A percentile compares a stretch with the other conserved stretches of the same genome.
Conservation (phyloP, 1,284 basidiomycete species). For the Leccinum insolens region DNA sequence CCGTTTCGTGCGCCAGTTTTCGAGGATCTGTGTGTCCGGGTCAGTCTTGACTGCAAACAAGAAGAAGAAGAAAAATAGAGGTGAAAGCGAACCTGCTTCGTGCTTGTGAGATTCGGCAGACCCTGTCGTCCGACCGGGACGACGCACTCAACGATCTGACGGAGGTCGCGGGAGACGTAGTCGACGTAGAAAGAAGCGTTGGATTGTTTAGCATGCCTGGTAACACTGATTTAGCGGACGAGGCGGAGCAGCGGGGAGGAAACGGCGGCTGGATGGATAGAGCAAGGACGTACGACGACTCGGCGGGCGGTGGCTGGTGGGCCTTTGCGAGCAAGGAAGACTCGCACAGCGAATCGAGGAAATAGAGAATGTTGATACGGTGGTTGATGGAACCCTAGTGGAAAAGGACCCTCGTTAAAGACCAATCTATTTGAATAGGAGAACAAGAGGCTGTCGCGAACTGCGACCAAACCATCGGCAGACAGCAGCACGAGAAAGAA, state of each 20-base stretch:
- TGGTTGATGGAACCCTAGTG: slow-evolving; percentile 85
- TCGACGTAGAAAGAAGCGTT: slow-evolving; percentile 64
- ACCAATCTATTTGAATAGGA: not conserved
- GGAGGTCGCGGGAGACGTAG: slow-evolving; percentile 74
- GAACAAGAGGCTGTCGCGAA: not conserved
- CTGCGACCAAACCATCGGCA: not conserved
- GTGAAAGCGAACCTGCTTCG: not conserved
- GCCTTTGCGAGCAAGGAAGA: slow-evolving; percentile 71
- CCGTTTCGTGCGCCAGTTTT: slow-evolving; percentile 1
- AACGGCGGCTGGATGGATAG: not conserved
- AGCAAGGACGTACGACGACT: slow-evolving; percentile 21
- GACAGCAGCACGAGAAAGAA: not conserved
- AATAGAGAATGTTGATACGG: slow-evolving; percentile 91
- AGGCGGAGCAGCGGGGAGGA: not conserved
- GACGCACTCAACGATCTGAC: slow-evolving; percentile 76
- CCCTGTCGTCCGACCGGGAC: slow-evolving; percentile 77
- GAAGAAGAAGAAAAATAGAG: not conserved
- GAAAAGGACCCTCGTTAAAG: not conserved
- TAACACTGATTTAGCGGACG: not conserved
- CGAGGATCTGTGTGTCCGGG: not conserved
- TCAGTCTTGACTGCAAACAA: not conserved
- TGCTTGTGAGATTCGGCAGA: not conserved
- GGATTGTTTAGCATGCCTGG: slow-evolving; percentile 19
- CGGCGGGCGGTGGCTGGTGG: slow-evolving; percentile 30
- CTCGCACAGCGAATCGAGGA: slow-evolving; percentile 88